Percentiles rank a stretch among this genome's conserved stretches.
Evolutionary conservation across 768 basidiomycete genomes (phyloP).

Genomic region (Lepiota venenata): DNA sequence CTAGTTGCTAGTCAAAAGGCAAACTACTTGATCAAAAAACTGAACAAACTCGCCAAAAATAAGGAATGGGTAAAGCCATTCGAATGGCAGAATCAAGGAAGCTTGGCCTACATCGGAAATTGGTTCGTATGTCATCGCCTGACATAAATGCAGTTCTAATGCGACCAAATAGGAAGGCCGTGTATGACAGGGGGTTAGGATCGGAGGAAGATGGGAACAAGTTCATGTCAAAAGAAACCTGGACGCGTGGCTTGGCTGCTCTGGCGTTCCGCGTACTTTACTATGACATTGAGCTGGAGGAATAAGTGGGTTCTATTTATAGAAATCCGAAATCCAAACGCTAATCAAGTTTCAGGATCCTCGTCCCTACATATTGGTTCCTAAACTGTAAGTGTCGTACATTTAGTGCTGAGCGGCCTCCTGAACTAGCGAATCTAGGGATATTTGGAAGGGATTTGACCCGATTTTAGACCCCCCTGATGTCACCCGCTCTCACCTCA

Average conservation of each 20-base stretch:
- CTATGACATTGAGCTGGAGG: constrained; percentile 66
- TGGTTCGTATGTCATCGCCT: constrained; percentile 41
- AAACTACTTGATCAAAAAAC: constrained; percentile 57
- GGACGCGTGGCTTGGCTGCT: constrained; percentile 74
- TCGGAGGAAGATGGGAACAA: constrained; percentile 30
- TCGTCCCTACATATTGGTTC: constrained; percentile 73
- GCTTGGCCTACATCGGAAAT: constrained; percentile 77
- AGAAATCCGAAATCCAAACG: neutral
- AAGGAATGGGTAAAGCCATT: constrained; percentile 49
- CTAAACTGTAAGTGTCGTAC: constrained; percentile 51
- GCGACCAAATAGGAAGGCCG: constrained; percentile 54
- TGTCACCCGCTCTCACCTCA: constrained; percentile 15
- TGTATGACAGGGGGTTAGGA: constrained; percentile 63
- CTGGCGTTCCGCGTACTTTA: constrained; percentile 82
- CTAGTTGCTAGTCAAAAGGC: constrained; percentile 78
- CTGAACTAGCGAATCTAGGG: constrained; percentile 36
- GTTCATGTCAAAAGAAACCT: constrained; percentile 55
- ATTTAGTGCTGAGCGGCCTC: constrained; percentile 8
- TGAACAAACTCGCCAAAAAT: constrained; percentile 62
- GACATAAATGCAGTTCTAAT: constrained; percentile 3
- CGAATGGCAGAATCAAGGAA: constrained; percentile 69
- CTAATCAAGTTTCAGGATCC: constrained; percentile 37
- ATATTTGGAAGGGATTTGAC: constrained; percentile 75
- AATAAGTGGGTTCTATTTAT: constrained; percentile 51
- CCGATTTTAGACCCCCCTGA: constrained; percentile 44